These are phyloP conservation scores for Angomonas deanei DNA, from an alignment of 208 protist species.

Conservation along the genomic window DNA sequence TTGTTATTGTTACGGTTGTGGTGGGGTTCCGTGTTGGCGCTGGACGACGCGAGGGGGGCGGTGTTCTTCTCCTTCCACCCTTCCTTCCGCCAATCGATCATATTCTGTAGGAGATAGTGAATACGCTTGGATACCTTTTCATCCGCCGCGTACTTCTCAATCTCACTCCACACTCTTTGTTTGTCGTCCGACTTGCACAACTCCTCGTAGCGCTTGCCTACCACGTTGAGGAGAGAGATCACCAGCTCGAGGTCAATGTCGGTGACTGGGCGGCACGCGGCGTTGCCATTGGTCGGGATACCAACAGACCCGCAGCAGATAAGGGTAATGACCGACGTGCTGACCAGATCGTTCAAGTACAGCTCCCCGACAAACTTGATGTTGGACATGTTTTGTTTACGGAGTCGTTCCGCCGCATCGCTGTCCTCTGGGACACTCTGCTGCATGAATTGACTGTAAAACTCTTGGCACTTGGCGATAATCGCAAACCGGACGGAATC, in stretches of 20 bases:
- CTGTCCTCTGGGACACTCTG: constrained; percentile 32
- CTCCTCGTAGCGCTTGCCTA: constrained; percentile 77
- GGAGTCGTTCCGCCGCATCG: constrained; percentile 59
- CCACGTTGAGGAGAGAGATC: constrained; percentile 74
- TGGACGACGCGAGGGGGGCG: constrained; percentile 4
- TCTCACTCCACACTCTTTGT: constrained; percentile 46
- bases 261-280: constrained; percentile 10
- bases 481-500: constrained; percentile 41
- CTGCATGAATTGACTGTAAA: constrained; percentile 42
- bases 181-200: constrained; percentile 11
- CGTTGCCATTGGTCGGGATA: constrained; percentile 18
- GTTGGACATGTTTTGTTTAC: constrained; percentile 84
- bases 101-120: constrained; percentile 82
- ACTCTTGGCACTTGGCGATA: constrained; percentile 45
- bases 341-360: constrained; percentile 67
- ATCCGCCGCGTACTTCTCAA: constrained; percentile 40
- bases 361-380: constrained; percentile 90
- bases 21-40: constrained; percentile 9
- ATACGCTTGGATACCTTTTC: constrained; percentile 63
- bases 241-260: constrained; percentile 80
- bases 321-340: constrained; percentile 51
- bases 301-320: constrained; percentile 42
- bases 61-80: constrained; percentile 63
- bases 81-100: constrained; percentile 60
- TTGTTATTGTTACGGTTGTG: constrained; percentile 5